Conservation (phyloP, 495 filamentous ascomycete species). For the Entonaema liquescens region DNA sequence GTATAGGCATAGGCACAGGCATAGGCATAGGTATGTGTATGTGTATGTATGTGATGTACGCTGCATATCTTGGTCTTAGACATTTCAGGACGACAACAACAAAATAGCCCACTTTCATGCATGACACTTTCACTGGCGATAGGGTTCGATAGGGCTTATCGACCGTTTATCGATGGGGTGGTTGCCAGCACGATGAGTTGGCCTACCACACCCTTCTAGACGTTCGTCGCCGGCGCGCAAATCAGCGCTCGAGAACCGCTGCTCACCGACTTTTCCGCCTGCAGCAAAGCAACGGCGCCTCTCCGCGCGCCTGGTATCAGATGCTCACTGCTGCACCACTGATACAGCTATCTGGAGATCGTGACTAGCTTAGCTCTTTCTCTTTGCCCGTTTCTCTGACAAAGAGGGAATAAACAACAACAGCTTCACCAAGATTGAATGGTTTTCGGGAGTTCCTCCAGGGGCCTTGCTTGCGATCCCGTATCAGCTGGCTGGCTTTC, state of each 20-base stretch:
- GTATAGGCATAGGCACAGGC: not conserved
- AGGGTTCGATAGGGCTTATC: slow-evolving; percentile 39
- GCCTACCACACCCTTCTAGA: slow-evolving; percentile 41
- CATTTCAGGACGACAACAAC: slow-evolving; percentile 36
- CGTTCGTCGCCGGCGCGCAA: slow-evolving; percentile 35
- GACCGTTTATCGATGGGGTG: slow-evolving; percentile 32
- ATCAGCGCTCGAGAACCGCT: slow-evolving; percentile 32
- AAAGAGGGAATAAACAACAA: slow-evolving; percentile 13
- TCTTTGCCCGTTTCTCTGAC: not conserved
- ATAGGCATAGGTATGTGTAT: slow-evolving; percentile 11
- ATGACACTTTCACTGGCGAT: slow-evolving; percentile 39
- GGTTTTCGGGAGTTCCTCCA: not conserved
- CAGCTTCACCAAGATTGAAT: not conserved
- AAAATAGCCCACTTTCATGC: slow-evolving; percentile 35
- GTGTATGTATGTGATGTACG: slow-evolving; percentile 23
- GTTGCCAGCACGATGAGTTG: slow-evolving; percentile 42
- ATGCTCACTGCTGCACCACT: slow-evolving; percentile 27
- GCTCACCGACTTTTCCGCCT: slow-evolving; percentile 42
- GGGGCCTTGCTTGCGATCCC: not conserved
- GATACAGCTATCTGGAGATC: slow-evolving; percentile 4
- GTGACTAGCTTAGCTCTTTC: not conserved
- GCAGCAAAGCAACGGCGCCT: slow-evolving; percentile 30
- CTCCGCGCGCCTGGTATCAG: slow-evolving; percentile 40
- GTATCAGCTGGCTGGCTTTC: slow-evolving; percentile 29
- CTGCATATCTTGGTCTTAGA: slow-evolving; percentile 33